These are phyloP conservation scores for Polyrhizophydium stewartii DNA, from an alignment of 371 early-diverging fungal species.

Conservation along the genomic window DNA sequence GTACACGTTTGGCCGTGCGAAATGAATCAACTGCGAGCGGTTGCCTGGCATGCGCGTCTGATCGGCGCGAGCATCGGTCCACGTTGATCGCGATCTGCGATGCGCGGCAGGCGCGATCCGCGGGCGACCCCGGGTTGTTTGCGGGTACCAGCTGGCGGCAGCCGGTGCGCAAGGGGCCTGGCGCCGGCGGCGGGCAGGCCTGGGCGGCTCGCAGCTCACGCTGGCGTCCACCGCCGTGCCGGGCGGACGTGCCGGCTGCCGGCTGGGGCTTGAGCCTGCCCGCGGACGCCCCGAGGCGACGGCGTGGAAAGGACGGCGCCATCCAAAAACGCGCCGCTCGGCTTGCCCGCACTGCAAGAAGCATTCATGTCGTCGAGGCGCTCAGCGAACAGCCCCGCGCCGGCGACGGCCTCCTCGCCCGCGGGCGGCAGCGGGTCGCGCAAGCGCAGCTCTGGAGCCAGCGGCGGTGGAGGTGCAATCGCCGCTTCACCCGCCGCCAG, in stretches of 20 bases:
- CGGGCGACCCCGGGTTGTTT: no score
- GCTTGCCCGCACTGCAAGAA: background rate
- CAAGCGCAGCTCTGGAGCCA: background rate
- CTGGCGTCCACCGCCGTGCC: background rate
- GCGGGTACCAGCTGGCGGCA: no score
- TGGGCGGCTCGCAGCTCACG: background rate
- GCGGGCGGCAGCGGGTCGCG: background rate
- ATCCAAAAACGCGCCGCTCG: background rate
- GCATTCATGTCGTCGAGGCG: background rate
- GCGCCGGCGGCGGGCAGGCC: background rate
- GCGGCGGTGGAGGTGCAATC: no score
- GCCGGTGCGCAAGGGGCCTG: no score
- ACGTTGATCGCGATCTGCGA: no score
- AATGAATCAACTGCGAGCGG: no score
- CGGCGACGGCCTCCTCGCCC: background rate
- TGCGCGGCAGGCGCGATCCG: no score
- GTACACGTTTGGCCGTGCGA: slow-evolving; percentile 16
- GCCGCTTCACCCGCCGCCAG: no score
- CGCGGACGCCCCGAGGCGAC: background rate
- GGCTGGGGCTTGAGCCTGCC: background rate
- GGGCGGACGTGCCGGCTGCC: background rate
- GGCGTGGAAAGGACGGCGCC: background rate
- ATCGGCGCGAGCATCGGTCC: no score
- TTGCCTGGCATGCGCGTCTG: no score
- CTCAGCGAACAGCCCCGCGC: background rate